These are phyloP conservation scores for Tylopilus plumbeoviolaceoides DNA, from an alignment of 768 basidiomycete genomes.

Conservation along the genomic window DNA sequence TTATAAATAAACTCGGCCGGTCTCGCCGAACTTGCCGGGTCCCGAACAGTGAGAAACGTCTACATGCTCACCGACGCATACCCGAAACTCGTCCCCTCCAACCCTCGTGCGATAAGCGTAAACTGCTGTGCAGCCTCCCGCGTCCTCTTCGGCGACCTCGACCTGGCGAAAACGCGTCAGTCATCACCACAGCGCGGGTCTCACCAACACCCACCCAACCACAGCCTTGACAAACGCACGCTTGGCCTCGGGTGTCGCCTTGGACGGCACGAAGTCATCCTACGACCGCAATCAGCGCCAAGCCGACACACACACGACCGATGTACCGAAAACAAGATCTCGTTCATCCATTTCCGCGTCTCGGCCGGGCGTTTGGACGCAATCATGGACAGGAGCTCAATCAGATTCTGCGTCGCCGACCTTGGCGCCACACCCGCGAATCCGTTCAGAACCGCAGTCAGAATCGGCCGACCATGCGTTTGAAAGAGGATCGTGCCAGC, in stretches of 20 bases:
- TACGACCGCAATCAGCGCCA: constrained; percentile 24
- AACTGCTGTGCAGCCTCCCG: constrained; percentile 87
- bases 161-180: constrained; percentile 36
- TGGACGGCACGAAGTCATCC: constrained; percentile 71
- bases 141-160: constrained; percentile 68
- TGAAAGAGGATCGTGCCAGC: constrained; percentile 50
- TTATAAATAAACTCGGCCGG: constrained; percentile 13
- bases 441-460: constrained; percentile 70
- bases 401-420: constrained; percentile 77
- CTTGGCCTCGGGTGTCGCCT: constrained; percentile 72
- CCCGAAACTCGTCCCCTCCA: constrained; percentile 84
- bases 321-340: constrained; percentile 63
- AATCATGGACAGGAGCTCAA: constrained; percentile 73
- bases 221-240: constrained; percentile 73
- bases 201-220: constrained; percentile 44
- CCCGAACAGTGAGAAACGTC: no score
- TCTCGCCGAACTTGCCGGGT: neutral
- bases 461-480: constrained; percentile 59
- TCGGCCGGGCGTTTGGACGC: constrained; percentile 52
- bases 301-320: constrained; percentile 1
- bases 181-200: neutral
- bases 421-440: constrained; percentile 84
- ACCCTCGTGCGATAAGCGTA: constrained; percentile 75
- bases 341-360: constrained; percentile 66
- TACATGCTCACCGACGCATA: constrained; percentile 66